Conservation (phyloP, 106 monocot species). For the Allium cepa region DNA sequence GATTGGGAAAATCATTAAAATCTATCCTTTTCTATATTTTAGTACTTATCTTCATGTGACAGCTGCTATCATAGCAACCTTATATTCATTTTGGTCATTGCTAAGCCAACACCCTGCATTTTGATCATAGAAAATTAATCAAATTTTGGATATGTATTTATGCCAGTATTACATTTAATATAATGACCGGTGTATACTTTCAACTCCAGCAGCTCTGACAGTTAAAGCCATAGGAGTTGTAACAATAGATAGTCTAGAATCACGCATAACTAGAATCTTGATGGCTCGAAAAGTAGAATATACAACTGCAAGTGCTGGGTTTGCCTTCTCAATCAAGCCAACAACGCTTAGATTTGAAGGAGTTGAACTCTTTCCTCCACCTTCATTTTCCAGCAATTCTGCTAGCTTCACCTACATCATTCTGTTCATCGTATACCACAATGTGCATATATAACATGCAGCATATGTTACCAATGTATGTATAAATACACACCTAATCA, state of each 20-base stretch:
- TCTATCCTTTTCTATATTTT: too few species aligned
- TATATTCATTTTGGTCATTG: conserved; percentile 76
- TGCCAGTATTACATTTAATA: not conserved
- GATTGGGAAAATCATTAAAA: too few species aligned
- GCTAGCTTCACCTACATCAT: conserved; percentile 61
- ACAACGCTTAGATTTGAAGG: conserved; percentile 74
- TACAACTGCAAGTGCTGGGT: conserved; percentile 82
- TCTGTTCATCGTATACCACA: not conserved
- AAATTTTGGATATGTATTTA: not conserved
- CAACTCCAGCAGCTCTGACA: conserved; percentile 87
- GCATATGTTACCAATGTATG: too few species aligned
- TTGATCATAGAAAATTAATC: too few species aligned
- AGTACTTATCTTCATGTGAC: conserved; percentile 29
- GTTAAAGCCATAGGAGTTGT: conserved; percentile 94
- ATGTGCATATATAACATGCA: too few species aligned
- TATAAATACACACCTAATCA: conserved; percentile 56
- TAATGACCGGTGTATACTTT: conserved; percentile 14
- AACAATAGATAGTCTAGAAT: conserved; percentile 81
- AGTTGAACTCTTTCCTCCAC: conserved; percentile 81
- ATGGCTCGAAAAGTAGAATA: conserved; percentile 84
- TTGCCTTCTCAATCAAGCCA: conserved; percentile 95
- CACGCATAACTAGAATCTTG: conserved; percentile 85
- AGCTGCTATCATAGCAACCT: conserved; percentile 91
- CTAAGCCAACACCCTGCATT: conserved; percentile 77
- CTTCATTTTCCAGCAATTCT: conserved; percentile 85